phyloP scores from a whole-genome alignment of 257 asterid species.

The Galeopsis tetrahit region DNA sequence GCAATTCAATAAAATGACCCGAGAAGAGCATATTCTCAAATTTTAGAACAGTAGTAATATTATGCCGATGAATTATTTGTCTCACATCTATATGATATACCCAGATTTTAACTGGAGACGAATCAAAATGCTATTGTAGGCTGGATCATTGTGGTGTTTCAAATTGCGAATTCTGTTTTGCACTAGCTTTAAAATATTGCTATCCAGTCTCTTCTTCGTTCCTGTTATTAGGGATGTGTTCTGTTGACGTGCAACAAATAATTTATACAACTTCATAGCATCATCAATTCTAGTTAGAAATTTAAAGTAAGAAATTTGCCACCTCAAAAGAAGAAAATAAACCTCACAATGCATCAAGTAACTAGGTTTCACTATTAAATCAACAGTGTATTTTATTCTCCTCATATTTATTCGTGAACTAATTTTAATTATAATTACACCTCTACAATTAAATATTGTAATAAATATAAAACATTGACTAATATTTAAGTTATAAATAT shows the following conservation, averaged over 20 bases:
- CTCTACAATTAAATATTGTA: too few species aligned
- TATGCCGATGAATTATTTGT: background rate
- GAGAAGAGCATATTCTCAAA: slow-evolving; percentile 7
- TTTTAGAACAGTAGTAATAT: background rate
- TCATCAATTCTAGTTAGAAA: too few species aligned
- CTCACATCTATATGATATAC: background rate
- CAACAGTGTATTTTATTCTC: too few species aligned
- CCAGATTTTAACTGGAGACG: background rate
- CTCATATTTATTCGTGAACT: too few species aligned
- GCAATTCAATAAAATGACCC: slow-evolving; percentile 33
- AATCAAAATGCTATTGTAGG: background rate
- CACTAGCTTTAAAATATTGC: background rate
- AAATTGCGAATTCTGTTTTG: background rate
- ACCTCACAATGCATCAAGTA: too few species aligned
- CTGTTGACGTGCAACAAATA: background rate
- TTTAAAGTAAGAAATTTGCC: too few species aligned
- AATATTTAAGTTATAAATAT: too few species aligned
- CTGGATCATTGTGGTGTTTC: background rate
- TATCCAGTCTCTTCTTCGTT: background rate
- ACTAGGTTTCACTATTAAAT: too few species aligned
- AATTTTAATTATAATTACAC: too few species aligned
- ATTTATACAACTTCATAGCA: background rate
- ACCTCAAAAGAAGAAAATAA: too few species aligned
- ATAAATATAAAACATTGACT: too few species aligned
- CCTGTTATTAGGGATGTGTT: too few species aligned